Conservation (phyloP, 352 stramenopile species). For the Thraustochytrium sp. region DNA sequence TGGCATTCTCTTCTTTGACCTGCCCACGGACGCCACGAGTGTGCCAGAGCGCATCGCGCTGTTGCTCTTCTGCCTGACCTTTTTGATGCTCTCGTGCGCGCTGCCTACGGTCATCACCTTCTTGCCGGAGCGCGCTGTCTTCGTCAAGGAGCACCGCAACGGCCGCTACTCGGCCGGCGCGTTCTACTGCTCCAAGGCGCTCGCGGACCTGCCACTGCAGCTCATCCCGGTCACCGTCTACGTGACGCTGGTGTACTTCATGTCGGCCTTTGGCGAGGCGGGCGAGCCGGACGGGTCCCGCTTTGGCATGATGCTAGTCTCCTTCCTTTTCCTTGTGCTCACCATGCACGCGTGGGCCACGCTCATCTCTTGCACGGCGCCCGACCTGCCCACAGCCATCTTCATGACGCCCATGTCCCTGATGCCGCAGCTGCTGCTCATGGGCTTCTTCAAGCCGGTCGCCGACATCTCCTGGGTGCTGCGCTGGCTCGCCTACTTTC, state of each 20-base stretch:
- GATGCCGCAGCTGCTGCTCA: constrained; percentile 5
- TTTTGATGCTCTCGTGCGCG: constrained; percentile 6
- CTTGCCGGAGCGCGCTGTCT: constrained; percentile 10
- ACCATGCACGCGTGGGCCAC: constrained; percentile 19
- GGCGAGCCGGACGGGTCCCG: neutral
- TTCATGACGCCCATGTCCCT: constrained; percentile 15
- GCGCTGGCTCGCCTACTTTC: constrained; percentile 10
- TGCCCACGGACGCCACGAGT: neutral
- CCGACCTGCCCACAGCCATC: neutral
- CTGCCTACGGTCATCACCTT: constrained; percentile 21
- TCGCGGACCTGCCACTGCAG: neutral
- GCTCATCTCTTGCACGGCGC: neutral
- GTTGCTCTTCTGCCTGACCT: neutral
- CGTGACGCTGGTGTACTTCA: constrained; percentile 23
- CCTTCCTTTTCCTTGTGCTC: neutral
- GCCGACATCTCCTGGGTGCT: neutral
- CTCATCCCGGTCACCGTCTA: neutral
- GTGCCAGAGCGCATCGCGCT: neutral
- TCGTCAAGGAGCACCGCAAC: neutral
- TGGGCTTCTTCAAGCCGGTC: constrained; percentile 7
- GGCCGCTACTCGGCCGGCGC: neutral
- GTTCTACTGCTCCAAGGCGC: neutral
- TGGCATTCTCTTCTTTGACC: neutral
- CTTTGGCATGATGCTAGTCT: neutral
- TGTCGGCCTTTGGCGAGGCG: neutral